A percentile compares a stretch with the other conserved stretches of the same genome.
Conservation (phyloP, 176 grass and related monocot species). For the Rhynchospora tenuis region DNA sequence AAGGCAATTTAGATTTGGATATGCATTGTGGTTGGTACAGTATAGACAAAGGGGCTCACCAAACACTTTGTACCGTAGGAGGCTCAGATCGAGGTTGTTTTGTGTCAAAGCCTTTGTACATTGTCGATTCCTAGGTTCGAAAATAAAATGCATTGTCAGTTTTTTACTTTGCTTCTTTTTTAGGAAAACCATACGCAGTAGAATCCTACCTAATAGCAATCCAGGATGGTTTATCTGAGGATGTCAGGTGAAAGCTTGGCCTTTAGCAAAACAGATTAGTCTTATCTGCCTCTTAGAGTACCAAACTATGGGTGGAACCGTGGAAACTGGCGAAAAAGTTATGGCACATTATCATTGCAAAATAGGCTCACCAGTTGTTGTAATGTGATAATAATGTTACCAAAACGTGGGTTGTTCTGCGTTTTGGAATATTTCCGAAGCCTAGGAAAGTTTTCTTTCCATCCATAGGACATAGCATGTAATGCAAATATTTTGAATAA, state of each 20-base stretch:
- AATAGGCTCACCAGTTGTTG: too few relatives aligned
- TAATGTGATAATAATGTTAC: too few relatives aligned
- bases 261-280: neutral
- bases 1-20: constrained; percentile 5
- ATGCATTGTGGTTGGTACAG: constrained; percentile 3
- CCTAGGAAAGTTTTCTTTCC: too few relatives aligned
- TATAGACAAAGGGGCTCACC: constrained; percentile 13
- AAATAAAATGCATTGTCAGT: neutral
- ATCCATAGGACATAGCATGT: neutral
- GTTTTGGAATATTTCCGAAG: too few relatives aligned
- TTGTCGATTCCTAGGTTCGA: neutral
- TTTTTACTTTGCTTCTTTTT: neutral
- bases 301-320: too few relatives aligned
- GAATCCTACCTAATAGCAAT: neutral
- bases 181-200: neutral
- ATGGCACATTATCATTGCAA: too few relatives aligned
- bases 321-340: too few relatives aligned
- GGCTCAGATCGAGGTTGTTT: neutral
- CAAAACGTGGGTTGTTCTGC: too few relatives aligned
- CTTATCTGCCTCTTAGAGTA: too few relatives aligned
- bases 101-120: neutral
- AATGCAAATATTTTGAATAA: too few relatives aligned
- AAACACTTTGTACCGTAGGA: neutral
- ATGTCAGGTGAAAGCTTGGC: neutral
- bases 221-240: neutral